Base-by-base conservation (phyloP, 768 basidiomycete species). In the Lactarius psammicola region DNA sequence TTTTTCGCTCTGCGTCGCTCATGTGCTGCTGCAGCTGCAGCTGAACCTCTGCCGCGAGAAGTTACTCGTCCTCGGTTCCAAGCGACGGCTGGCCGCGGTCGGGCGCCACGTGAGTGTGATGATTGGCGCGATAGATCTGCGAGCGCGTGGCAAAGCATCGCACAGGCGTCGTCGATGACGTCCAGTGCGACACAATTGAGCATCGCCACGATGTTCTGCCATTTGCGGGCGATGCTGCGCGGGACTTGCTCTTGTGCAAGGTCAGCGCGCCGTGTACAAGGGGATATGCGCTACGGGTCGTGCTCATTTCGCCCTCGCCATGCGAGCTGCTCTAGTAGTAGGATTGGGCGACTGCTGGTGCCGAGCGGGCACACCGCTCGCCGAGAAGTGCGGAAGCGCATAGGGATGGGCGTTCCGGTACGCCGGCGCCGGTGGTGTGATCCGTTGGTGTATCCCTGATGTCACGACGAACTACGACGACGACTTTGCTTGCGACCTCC, bases 51-150 rank as follows among this genome's bases (percentile, higher is more conserved):
- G 5, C 30, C 23, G 65, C 8, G 4, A 18, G n/a, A 15, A 46
- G 56, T 38, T 66, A 60, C 5, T 55, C 65, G 28, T 60, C 65
- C 3, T 66, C 60, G 9, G 65, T 66, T n/a, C 30, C 56, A 30
- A 66, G 55, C 8, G 65, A 62, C 15, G 49, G 60, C 31, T 66
- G 65, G n/a, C 13, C 65, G 60, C 13, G 20, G n/a, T 26, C 15
- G 9, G 56, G 1, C 60, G 65, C 65, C 65, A 66, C 31, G 60
- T 58, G 49, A 66, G 56, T 38, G 38, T 40, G 40, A 66, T 46
- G 40, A n/a, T n/a, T n/a, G n/a, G n/a, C n/a, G 62, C 36, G 20
- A 56, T 28, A 66, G 65, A 38, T 62, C 51, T 17, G 18, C 15
- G 23, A 62, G 49, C 1, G 56, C 42, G 18, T 36, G 38, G 60